Conservation (phyloP, 352 stramenopile genomes). For the Aphanomyces invadans region DNA sequence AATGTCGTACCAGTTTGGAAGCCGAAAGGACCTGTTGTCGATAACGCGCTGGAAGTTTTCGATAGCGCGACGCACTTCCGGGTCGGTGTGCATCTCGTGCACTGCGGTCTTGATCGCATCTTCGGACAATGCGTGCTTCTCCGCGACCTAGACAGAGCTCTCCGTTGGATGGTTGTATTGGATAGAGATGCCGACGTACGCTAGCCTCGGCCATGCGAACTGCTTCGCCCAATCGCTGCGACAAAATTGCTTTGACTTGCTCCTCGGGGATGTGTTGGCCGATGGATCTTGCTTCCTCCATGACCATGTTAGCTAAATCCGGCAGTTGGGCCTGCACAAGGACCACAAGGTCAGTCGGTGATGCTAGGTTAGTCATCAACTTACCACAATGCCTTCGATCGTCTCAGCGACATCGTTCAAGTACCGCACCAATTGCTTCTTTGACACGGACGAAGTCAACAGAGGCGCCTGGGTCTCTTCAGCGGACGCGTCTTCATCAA, state of each 20-base stretch:
- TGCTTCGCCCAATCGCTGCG: constrained; percentile 18
- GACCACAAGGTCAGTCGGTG: no score
- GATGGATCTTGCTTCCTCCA: constrained; percentile 1
- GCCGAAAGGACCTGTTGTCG: constrained; percentile 12
- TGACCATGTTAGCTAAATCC: constrained; percentile 8
- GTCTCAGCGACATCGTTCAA: constrained; percentile 60
- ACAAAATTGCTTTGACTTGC: constrained; percentile 9
- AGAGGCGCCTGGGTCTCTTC: neutral
- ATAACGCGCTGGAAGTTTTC: constrained; percentile 12
- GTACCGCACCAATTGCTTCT: constrained; percentile 65
- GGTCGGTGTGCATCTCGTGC: neutral
- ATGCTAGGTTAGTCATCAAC: neutral
- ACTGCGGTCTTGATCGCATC: constrained; percentile 12
- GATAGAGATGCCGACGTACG: neutral
- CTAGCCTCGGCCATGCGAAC: constrained; percentile 18
- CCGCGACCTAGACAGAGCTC: constrained; percentile 5
- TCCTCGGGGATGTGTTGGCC: constrained; percentile 21
- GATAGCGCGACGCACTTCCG: constrained; percentile 16
- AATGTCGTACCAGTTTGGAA: neutral
- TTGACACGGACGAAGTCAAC: constrained; percentile 26
- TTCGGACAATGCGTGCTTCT: constrained; percentile 20
- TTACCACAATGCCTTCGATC: constrained; percentile 60
- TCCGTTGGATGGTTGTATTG: neutral
- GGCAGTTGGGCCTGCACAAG: constrained; percentile 15
- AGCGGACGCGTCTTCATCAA: neutral